Evolutionary conservation across 2,329 filamentous ascomycete genomes (phyloP).

Genomic region (Orbilia ellipsospora): DNA sequence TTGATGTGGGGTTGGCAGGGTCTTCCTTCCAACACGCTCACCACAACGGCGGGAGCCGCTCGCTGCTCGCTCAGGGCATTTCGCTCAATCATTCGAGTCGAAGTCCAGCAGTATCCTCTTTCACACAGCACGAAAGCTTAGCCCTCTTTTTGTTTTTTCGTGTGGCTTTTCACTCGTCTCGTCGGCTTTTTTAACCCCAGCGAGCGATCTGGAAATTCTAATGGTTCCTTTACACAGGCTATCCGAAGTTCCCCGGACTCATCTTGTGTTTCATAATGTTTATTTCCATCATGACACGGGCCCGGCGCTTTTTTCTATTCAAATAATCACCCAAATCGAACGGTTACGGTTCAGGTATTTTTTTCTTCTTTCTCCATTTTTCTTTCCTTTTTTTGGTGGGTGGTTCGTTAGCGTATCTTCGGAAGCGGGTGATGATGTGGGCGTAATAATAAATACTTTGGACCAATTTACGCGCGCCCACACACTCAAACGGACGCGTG

Average conservation of each 20-base stretch:
- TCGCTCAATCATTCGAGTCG: not conserved
- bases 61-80: no score
- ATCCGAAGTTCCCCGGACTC: not conserved
- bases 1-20: constrained; percentile 40
- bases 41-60: not conserved
- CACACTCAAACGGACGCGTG: constrained; percentile 18
- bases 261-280: constrained; percentile 8
- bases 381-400: not conserved
- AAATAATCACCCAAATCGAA: no score
- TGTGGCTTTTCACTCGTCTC: not conserved
- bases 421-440: constrained; percentile 22
- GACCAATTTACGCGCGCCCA: constrained; percentile 28
- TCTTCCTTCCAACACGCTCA: no score
- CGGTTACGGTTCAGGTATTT: no score
- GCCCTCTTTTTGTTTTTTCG: not conserved
- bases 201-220: constrained; percentile 5
- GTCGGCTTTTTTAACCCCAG: not conserved
- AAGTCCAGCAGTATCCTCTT: not conserved
- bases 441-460: not conserved
- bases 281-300: constrained; percentile 5
- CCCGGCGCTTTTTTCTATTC: not conserved
- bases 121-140: not conserved
- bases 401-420: constrained; percentile 21
- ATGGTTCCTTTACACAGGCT: not conserved
- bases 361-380: no score